These are phyloP conservation scores for Solanum medicagineum DNA, from an alignment of 257 asterid genomes.

Conservation along the genomic window DNA sequence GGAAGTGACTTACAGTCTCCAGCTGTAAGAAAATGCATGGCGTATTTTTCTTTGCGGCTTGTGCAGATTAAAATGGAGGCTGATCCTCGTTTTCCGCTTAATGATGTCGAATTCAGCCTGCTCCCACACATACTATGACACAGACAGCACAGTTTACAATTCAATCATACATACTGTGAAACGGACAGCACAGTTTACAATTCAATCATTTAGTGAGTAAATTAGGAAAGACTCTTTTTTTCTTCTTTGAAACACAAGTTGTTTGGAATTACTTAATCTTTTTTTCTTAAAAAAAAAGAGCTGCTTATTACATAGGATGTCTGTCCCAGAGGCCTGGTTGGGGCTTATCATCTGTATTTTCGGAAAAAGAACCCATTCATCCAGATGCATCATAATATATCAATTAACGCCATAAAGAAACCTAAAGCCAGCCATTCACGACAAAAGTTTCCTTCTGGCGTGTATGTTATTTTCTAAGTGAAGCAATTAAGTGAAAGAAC, in stretches of 20 bases:
- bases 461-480: neutral
- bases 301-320: neutral
- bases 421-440: neutral
- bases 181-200: neutral
- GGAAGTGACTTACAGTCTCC: slow-evolving; percentile 82
- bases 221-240: neutral
- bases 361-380: neutral
- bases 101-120: slow-evolving; percentile 86
- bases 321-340: neutral
- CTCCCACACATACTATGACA: slow-evolving; percentile 80
- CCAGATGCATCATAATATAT: neutral
- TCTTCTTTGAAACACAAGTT: neutral
- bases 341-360: neutral
- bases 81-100: slow-evolving; percentile 87
- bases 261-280: neutral
- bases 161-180: slow-evolving; percentile 51
- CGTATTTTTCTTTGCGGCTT: slow-evolving; percentile 61
- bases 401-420: neutral
- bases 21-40: slow-evolving; percentile 93
- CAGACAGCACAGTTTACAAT: neutral
- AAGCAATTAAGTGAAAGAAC: neutral
- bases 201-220: neutral
- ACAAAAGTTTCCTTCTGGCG: neutral
- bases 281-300: neutral
- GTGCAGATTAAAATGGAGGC: slow-evolving; percentile 87